Base-by-base conservation (phyloP, 192 early-diverging fungal species). In the Backusella macrospora region DNA sequence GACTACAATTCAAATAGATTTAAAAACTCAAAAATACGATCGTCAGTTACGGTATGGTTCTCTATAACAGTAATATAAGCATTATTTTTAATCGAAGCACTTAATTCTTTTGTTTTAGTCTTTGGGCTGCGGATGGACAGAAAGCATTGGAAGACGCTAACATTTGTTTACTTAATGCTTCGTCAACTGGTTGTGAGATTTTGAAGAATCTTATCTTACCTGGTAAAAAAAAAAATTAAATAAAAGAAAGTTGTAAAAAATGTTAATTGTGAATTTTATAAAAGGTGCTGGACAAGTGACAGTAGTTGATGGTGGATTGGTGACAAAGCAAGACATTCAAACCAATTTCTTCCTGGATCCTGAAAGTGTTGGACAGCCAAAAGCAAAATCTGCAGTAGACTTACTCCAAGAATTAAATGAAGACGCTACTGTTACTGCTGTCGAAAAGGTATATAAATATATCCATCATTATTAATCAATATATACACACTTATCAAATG, bases 131-230 rank as follows among this genome's bases (percentile, higher is more conserved):
- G 38, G 91, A 88, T 78, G 98, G 98, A 15, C 98, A 99, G 80
- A 78, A 85, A 5, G 93, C 92, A 0, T 89, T 99, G 26, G 96
- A 98, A 76, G 76, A 76, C 44, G 87, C 98, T 10, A 89, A 88
- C 23, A 88, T 99, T 34, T 94, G 93, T 47, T 86, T 98, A 18
- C 71, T 99, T 59, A 92, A 96, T 74, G 96, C 88, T 26, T 88
- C 91, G 14, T 91, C 94, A 1, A 90, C 91, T 15, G 96, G 94
- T 4, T 91, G 94, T 43, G 98, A 99, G 79, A 87, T 91, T 29
- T 85, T 99, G 48, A 99, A 99, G 80, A 97, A 99, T 77, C 86
- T 99, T 34, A 89, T 98, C 63, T 86, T 99, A 65, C 96, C 98
- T 78, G 98, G 97, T 93, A 87, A 76, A 40, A 44, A 1, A 8